A percentile compares a stretch with the other conserved stretches of the same genome.
Evolutionary conservation across 148 eudicot species (phyloP).

Genomic region (Heliamphora exappendiculata): DNA sequence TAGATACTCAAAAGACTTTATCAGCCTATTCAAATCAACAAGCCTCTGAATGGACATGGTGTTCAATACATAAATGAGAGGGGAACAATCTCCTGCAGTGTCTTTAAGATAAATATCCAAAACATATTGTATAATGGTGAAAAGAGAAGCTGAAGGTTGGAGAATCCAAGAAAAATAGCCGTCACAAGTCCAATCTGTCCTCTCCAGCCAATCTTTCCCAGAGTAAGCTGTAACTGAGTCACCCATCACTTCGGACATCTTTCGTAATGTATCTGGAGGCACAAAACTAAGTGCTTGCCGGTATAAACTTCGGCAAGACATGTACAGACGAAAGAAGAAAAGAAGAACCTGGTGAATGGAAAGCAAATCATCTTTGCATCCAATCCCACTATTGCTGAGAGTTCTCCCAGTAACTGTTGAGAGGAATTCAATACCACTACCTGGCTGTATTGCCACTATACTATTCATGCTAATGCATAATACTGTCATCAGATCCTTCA

Average conservation of each 20-base stretch:
- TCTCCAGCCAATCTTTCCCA: slow-evolving; percentile 63
- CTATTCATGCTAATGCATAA: slow-evolving; percentile 44
- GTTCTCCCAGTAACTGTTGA: slow-evolving; percentile 32
- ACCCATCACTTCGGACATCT: slow-evolving; percentile 51
- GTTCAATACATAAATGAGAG: slow-evolving; percentile 58
- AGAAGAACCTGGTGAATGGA: slow-evolving; percentile 40
- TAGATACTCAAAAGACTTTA: slow-evolving; percentile 52
- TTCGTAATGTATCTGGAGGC: slow-evolving; percentile 58
- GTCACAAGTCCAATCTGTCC: slow-evolving; percentile 36
- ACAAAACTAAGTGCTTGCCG: slow-evolving; percentile 66
- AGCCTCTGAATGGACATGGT: slow-evolving; percentile 81
- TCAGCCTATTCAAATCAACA: slow-evolving; percentile 70
- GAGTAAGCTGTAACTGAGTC: slow-evolving; percentile 55
- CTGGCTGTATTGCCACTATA: slow-evolving; percentile 34
- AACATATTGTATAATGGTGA: slow-evolving; percentile 31
- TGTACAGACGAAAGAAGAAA: slow-evolving; percentile 68
- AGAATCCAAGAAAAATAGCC: slow-evolving; percentile 74
- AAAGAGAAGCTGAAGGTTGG: slow-evolving; percentile 60
- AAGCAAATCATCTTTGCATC: slow-evolving; percentile 15
- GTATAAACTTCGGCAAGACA: slow-evolving; percentile 60
- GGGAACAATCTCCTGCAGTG: slow-evolving; percentile 30
- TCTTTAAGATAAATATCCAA: slow-evolving; percentile 31
- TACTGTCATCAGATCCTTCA: slow-evolving; percentile 41
- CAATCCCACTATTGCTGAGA: slow-evolving; percentile 12
- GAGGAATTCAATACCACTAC: slow-evolving; percentile 28